Base-by-base conservation (phyloP, 176 grass and related monocot species). In the Avena insularis region DNA sequence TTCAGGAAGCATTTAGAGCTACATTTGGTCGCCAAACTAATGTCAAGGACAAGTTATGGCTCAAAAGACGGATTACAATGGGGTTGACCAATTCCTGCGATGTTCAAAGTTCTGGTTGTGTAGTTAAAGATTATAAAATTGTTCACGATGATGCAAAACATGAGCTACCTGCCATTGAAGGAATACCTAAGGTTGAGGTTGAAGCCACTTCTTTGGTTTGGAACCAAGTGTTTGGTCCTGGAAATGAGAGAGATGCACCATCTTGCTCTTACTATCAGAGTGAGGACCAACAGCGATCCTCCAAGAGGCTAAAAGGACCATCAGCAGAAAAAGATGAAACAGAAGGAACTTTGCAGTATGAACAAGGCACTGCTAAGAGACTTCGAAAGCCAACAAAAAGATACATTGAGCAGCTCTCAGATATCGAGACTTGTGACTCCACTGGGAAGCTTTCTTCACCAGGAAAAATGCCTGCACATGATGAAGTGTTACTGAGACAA, bases 41-140 rank as follows among this genome's bases (percentile, higher is more conserved):
- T 89, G 97, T 99, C 61, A 99, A 99, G 86, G 97, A 99, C 81
- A 99, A 99, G 87, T 82, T 96, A 91, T 99, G 97, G 97, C 97
- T 99, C 71, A 99, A 95, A 81, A 86, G 97, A 56, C 89, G 92
- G 68, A 99, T 99, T 81, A 62, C 92, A 82, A 99, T 99, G 97
- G 97, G 97, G 12, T 81, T 99, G 79, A 90, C 69, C 62, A 99
- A 97, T 90, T 99, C 94, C 43, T 97, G 73, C 35, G 65, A 97
- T 87, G 91, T 99, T 87, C 94, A 92, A 81, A 92, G 85, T 88
- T 93, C 94, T 53, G 89, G 69, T 67, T 97, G 90, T 85, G 71
- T 86, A 86, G 92, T 99, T 66, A 97, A 97, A 89, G 86, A 97
- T 75, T 94, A 92, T 82, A 91, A 92, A 84, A 82, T 97, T 78